Conservation (phyloP, 345 rosid species). For the Rhodomyrtus tomentosa region DNA sequence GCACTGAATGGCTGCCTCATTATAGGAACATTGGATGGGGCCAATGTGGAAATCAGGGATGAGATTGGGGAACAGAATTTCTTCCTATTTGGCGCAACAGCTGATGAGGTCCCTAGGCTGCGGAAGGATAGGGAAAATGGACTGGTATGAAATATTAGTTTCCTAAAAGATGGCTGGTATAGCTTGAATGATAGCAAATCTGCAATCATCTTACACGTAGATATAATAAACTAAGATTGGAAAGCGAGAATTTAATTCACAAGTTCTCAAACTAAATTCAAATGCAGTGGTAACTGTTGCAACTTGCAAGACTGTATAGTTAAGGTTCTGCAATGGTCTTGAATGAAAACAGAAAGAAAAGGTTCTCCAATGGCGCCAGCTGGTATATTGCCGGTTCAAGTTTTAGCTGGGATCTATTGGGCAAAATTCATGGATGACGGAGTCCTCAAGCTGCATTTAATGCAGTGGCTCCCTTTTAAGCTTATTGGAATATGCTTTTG, state of each 20-base stretch:
- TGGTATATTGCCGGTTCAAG: not conserved
- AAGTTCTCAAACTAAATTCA: not conserved
- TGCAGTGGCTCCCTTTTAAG: not conserved
- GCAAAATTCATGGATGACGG: not conserved
- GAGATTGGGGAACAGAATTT: slow-evolving; percentile 84
- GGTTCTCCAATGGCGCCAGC: not conserved
- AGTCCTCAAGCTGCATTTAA: not conserved
- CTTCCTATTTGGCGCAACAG: slow-evolving; percentile 91
- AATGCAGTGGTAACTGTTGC: not conserved
- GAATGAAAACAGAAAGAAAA: not conserved
- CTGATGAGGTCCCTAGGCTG: slow-evolving; percentile 74
- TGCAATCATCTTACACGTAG: not conserved
- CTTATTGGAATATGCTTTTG: not conserved
- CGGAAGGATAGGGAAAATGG: slow-evolving; percentile 88
- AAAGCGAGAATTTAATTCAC: not conserved
- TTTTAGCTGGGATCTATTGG: not conserved
- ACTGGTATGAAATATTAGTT: slow-evolving; percentile 30
- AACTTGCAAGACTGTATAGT: not conserved
- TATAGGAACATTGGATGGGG: slow-evolving; percentile 94
- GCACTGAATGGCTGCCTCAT: slow-evolving; percentile 94
- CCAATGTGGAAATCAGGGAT: slow-evolving; percentile 95
- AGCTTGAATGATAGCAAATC: not conserved
- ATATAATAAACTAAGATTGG: not conserved
- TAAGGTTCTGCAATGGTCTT: not conserved
- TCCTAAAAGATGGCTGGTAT: not conserved